Percentiles rank a stretch among this genome's conserved stretches.
Conservation (phyloP, 495 filamentous ascomycete species). For the Neohortaea acidophila region DNA sequence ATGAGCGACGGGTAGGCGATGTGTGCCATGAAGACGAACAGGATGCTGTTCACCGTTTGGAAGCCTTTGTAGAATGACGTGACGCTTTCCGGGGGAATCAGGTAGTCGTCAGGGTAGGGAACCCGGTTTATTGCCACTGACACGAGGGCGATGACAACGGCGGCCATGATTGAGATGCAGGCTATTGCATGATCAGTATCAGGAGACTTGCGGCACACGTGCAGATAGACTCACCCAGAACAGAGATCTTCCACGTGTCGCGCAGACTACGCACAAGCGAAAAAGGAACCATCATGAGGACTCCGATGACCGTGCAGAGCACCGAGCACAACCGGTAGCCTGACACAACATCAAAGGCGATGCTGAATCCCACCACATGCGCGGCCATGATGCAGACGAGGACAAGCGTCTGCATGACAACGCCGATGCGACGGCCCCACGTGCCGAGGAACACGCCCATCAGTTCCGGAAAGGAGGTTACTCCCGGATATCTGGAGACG, state of each 20-base stretch:
- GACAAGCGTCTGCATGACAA: constrained; percentile 44
- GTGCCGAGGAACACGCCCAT: constrained; percentile 48
- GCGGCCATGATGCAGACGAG: constrained; percentile 63
- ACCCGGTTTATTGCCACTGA: constrained; percentile 26
- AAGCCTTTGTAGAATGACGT: constrained; percentile 27
- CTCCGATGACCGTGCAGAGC: constrained; percentile 48
- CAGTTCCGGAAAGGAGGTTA: constrained; percentile 58
- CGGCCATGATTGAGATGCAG: constrained; percentile 48
- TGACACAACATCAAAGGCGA: constrained; percentile 53
- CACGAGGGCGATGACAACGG: constrained; percentile 56
- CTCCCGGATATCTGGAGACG: constrained; percentile 54
- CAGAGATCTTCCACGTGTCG: constrained; percentile 52
- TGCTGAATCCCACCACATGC: constrained; percentile 58
- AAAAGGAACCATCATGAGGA: no score
- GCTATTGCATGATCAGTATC: no score
- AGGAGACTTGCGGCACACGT: constrained; percentile 5
- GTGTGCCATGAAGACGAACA: constrained; percentile 18
- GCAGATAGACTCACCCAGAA: constrained; percentile 38
- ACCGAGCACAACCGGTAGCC: constrained; percentile 51
- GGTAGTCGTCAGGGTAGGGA: constrained; percentile 21
- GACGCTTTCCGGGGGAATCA: constrained; percentile 1
- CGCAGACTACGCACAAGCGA: no score
- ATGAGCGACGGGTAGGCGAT: constrained; percentile 19
- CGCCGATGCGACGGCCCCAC: constrained; percentile 49
- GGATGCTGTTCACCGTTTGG: constrained; percentile 11